Percentiles rank a stretch among this genome's conserved stretches.
These are phyloP conservation scores for Chlamydomonas applanata DNA, from an alignment of 139 green algal genomes.

Conservation along the genomic window DNA sequence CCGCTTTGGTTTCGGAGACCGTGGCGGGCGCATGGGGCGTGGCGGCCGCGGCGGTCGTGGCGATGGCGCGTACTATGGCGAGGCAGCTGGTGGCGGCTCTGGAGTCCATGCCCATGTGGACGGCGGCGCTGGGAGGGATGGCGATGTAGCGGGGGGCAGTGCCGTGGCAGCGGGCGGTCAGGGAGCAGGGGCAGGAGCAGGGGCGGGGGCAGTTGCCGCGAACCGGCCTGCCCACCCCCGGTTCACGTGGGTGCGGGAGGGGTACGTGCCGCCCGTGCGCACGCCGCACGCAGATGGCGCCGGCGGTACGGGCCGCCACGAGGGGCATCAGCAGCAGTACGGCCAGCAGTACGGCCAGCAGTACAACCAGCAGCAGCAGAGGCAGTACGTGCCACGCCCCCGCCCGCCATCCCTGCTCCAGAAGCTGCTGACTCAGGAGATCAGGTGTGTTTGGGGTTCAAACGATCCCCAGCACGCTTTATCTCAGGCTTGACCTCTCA, in stretches of 20 bases:
- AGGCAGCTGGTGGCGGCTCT: no score
- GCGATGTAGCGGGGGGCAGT: no score
- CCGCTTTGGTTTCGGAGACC: neutral
- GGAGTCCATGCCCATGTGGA: no score
- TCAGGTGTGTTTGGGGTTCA: conserved; percentile 13
- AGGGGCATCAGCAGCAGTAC: neutral
- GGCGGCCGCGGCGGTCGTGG: no score
- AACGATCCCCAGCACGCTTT: no score
- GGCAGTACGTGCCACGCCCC: neutral
- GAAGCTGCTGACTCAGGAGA: conserved; percentile 31
- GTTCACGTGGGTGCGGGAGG: conserved; percentile 2
- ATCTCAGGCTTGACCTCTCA: no score
- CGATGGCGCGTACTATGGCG: no score
- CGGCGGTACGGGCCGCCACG: neutral
- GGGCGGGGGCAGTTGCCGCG: no score
- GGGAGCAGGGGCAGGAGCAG: no score
- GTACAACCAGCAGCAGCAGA: conserved; percentile 16
- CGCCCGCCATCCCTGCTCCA: conserved; percentile 24
- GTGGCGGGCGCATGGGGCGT: neutral
- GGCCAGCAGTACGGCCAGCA: neutral
- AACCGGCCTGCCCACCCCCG: no score
- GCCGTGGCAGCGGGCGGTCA: neutral
- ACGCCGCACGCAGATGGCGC: neutral
- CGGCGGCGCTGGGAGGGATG: no score
- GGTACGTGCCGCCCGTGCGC: neutral